A percentile compares a stretch with the other conserved stretches of the same genome.
phyloP scores from a whole-genome alignment of 768 basidiomycete genomes.

The Boletus vinaceobasis region DNA sequence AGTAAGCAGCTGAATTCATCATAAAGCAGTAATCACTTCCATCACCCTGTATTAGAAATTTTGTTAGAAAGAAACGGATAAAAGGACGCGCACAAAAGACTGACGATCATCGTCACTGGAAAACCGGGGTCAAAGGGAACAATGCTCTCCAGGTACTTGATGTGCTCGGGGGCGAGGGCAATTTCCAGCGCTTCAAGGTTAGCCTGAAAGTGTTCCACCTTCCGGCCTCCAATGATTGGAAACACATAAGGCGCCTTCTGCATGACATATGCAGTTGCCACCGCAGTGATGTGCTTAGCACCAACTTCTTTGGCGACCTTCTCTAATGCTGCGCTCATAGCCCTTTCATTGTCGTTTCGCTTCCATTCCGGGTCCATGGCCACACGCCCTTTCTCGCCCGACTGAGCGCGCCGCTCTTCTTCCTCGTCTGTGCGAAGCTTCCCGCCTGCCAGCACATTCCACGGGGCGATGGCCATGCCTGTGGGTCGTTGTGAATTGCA shows the following conservation, averaged over 20 bases:
- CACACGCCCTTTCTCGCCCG: conserved; percentile 40
- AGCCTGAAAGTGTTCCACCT: conserved; percentile 40
- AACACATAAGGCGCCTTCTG: conserved; percentile 45
- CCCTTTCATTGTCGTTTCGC: conserved; percentile 33
- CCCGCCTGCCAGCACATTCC: conserved; percentile 32
- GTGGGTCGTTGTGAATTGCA: background rate
- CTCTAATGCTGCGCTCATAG: conserved; percentile 36
- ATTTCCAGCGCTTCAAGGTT: conserved; percentile 45
- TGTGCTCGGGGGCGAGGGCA: conserved; percentile 36
- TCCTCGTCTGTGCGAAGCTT: conserved; percentile 32
- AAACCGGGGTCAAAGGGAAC: conserved; percentile 41
- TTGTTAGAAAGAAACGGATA: background rate
- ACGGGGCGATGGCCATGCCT: conserved; percentile 35
- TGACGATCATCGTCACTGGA: conserved; percentile 32
- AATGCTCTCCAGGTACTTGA: conserved; percentile 36
- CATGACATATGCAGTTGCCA: conserved; percentile 45
- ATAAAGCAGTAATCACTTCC: conserved; percentile 22
- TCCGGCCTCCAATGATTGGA: conserved; percentile 42
- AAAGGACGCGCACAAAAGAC: conserved; percentile 8
- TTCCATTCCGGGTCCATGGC: conserved; percentile 26
- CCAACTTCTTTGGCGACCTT: conserved; percentile 40
- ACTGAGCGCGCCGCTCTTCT: conserved; percentile 23
- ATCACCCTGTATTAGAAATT: conserved; percentile 19
- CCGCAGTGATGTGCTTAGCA: conserved; percentile 31
- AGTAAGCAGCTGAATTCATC: conserved; percentile 12